Conservation (phyloP, 108 stramenopile species). For the Mediolabrus comicus region DNA sequence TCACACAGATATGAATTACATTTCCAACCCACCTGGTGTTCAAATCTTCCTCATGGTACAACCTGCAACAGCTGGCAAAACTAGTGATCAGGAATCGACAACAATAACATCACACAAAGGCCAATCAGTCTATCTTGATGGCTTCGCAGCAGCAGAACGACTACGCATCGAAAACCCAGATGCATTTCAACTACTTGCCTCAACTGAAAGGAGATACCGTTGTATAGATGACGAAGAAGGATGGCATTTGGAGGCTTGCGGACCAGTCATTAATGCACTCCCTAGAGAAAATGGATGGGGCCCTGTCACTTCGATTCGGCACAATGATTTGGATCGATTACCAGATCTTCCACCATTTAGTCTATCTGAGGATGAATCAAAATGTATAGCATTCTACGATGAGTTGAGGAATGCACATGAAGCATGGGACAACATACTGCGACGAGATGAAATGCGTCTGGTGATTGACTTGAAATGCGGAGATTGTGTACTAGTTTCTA, state of each 20-base stretch:
- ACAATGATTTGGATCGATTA: slow-evolving; percentile 84
- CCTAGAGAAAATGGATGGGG: slow-evolving; percentile 29
- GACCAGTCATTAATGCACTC: slow-evolving; percentile 59
- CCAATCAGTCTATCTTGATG: slow-evolving; percentile 66
- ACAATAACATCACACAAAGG: slow-evolving; percentile 15
- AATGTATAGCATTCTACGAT: slow-evolving; percentile 59
- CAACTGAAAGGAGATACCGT: slow-evolving; percentile 60
- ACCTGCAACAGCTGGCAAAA: slow-evolving; percentile 41
- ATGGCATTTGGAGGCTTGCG: slow-evolving; percentile 78
- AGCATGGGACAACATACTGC: slow-evolving; percentile 67
- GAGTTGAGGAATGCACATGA: slow-evolving; percentile 55
- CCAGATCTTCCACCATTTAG: slow-evolving; percentile 72
- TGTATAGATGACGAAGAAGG: slow-evolving; percentile 65
- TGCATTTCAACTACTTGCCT: slow-evolving; percentile 55
- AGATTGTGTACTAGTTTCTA: slow-evolving; percentile 79
- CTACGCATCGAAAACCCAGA: slow-evolving; percentile 50
- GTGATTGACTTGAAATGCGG: slow-evolving; percentile 67
- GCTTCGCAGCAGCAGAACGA: slow-evolving; percentile 65
- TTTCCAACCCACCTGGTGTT: slow-evolving; percentile 74
- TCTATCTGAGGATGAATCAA: slow-evolving; percentile 12
- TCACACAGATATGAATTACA: slow-evolving; percentile 87
- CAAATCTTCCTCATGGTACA: slow-evolving; percentile 87
- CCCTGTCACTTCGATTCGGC: slow-evolving; percentile 62
- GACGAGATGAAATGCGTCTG: slow-evolving; percentile 67
- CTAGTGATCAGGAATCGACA: background rate